Evolutionary conservation across 139 green algal genomes (phyloP), one percentile per base, ranked within the genome.

Genomic region (Chlorokybus atmophyticus): DNA sequence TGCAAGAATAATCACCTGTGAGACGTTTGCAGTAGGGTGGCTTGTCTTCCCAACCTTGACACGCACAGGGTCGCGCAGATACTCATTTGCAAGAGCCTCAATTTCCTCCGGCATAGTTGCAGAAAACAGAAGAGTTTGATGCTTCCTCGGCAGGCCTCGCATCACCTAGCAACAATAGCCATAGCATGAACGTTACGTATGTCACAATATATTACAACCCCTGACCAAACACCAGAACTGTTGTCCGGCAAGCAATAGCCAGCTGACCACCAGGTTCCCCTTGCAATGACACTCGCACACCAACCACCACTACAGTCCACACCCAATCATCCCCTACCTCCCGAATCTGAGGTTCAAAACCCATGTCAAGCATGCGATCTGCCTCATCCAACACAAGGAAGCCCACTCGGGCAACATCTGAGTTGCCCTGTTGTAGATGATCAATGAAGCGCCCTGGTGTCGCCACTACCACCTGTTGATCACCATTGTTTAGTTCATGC

Each of bases 321-420:
- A 47, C 14, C 17, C 38, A 47, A 47, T 17, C 38, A 47, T 47
- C 14, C 44, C 44, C 14, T 53, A 94, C 88, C 61, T 82, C 79
- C 62, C 86, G 77, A 50, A 94, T 94, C 70, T 94, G 86, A 4
- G 83, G 84, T 66, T 94, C 84, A 55, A 94, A 94, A 7, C 86
- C 86, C 86, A 94, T 94, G 60, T 94, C 86, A 32, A 94, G 70
- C 86, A 94, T 94, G 30, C 86, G 76, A 62, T 94, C 86, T 19
- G 86, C 86, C 75, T 81, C 74, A 40, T 80, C 74, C 21, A 81
- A 61, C 24, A 81, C 70, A 10, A 81, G 21, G 39, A 66, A 72
- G 0, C 64, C 73, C 3, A 77, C 57, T n/a, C 66, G 54, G 1
- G 40, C 10, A 29, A 81, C 47, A 17, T 52, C 53, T 1, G 65